Base-by-base conservation (phyloP, 192 early-diverging fungal genomes). In the Phycomyces blakesleeanus region DNA sequence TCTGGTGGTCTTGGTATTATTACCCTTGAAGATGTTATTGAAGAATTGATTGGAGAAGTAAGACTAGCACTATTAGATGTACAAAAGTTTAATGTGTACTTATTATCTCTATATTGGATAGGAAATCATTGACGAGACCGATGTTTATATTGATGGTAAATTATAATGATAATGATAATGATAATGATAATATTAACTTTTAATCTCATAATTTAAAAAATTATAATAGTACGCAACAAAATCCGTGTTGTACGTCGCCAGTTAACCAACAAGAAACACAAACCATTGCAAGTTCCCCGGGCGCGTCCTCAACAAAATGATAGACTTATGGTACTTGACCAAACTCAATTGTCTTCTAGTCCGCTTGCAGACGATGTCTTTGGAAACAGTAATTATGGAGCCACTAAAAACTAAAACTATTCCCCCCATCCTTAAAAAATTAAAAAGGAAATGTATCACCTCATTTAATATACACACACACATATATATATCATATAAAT, bases 11-110 rank as follows among this genome's bases (percentile, higher is more conserved):
- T 89, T 10, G 90, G 90, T 25, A 83, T 90, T n/a, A 85, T 92
- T 40, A 92, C 90, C 1, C 74, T 92, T 37, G 90, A 92, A 63
- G 90, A 92, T 69, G 87, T 92, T 16, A 92, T 92, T 64, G 91
- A 93, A 74, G 91, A 91, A 64, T 70, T 93, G 18, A 86, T 93
- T 59, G 87, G 88, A 39, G 91, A 93, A 64, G 61, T 63, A 63
- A 34, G 25, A 1, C 16, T 29, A 52, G 7, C 6, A 18, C 18
- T 8, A 12, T 12, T 16, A 16, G 18, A 6, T 12, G 18, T 52
- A 24, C n/a, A n/a, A n/a, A n/a, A n/a, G n/a, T n/a, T n/a, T n/a
- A n/a, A n/a, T n/a, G n/a, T n/a, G n/a, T n/a, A n/a, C n/a, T n/a
- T n/a, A n/a, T n/a, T n/a, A n/a, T n/a, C n/a, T n/a, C n/a, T n/a